These are phyloP conservation scores for Candida insectalens DNA, from an alignment of 805 yeast genomes.

Conservation along the genomic window DNA sequence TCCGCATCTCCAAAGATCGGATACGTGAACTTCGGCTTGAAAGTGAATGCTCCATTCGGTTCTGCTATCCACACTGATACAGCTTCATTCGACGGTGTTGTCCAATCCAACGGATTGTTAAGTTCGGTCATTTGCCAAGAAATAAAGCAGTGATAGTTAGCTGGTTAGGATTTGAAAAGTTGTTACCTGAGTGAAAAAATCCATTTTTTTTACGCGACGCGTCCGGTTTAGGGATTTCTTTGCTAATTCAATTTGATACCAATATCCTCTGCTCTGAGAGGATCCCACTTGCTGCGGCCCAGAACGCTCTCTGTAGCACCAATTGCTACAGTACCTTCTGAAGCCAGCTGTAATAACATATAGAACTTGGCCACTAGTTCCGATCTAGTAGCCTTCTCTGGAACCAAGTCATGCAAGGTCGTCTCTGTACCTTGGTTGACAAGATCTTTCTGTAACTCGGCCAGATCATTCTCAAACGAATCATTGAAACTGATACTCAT, in stretches of 20 bases:
- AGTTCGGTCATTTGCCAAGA: constrained; percentile 17
- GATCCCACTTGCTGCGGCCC: constrained; percentile 18
- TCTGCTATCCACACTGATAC: constrained; percentile 52
- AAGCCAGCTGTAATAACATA: constrained; percentile 10
- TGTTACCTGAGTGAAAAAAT: no score
- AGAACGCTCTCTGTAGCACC: constrained; percentile 8
- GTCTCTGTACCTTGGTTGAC: background rate
- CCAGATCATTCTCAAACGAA: constrained; percentile 1
- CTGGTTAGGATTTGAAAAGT: no score
- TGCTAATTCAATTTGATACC: no score
- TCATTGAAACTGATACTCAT: constrained; percentile 5
- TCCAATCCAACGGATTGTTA: constrained; percentile 44
- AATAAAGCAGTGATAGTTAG: no score
- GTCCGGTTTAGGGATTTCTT: no score
- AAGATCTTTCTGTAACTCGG: constrained; percentile 4
- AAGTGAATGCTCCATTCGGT: constrained; percentile 47
- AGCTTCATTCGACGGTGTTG: constrained; percentile 61
- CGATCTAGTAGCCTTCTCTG: constrained; percentile 1
- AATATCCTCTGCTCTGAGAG: constrained; percentile 10
- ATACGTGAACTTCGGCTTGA: constrained; percentile 77
- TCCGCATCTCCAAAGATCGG: constrained; percentile 92
- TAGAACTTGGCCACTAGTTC: constrained; percentile 14
- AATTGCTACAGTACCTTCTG: constrained; percentile 8
- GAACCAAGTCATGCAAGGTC: background rate
- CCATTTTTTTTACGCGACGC: no score